Evolutionary conservation across 305 asterid genomes (phyloP), one percentile per base, ranked within the genome.

Genomic region (Plantago coronopus): DNA sequence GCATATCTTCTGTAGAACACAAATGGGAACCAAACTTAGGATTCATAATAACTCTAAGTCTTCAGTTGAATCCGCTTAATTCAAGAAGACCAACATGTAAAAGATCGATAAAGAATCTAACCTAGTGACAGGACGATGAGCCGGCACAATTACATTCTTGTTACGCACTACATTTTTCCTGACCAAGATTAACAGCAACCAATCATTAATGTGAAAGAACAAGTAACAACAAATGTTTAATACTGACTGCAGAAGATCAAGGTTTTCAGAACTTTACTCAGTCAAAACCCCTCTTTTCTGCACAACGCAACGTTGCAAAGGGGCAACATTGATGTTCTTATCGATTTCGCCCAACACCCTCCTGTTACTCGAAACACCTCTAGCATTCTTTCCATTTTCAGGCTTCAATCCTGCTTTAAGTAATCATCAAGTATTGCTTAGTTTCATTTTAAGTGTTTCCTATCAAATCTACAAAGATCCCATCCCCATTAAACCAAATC

Each of bases 51-150:
- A 4, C 37, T 55, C 4, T 27, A 7, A 23, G 16, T 54, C 59
- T 25, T 54, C 13, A 54, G 14, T 27, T 16, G n/a, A 54, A 27
- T 54, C 43, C 4, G 0, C 9, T 54, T 15, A 4, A 5, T n/a
- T 3, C 29, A 16, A 20, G 18, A 53, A 21, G 19, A 15, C 2
- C 16, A 29, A 13, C 37, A 55, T 55, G 17, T 20, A 31, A 55
- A 17, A 10, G 10, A n/a, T n/a, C n/a, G n/a, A 55, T 55, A 18
- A 27, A 55, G 15, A 55, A n/a, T 69, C 79, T 18, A 73, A 88
- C 98, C 98, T 91, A 42, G 98, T 88, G 59, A 84, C 66, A 0
- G 95, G 98, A 20, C 91, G 94, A 71, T 80, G 93, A 38, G 66
- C 70, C 13, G 82, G 95, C 58, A 74, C 44, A 19, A 58, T 66